phyloP scores from a whole-genome alignment of 441 rosid genomes.

The Adansonia rubrostipa region DNA sequence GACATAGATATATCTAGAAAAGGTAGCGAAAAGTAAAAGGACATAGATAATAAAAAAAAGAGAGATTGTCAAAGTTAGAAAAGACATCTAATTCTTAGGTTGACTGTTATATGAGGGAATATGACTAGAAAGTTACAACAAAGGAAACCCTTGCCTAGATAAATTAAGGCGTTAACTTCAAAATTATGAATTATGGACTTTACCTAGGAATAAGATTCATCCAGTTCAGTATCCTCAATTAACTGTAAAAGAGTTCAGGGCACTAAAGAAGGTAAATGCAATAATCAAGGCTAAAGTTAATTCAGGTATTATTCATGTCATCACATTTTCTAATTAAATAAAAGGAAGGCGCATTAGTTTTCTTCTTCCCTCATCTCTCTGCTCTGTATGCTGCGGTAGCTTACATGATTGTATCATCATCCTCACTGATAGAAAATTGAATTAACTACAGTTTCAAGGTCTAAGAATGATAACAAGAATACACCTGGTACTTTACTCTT shows the following conservation, averaged over 20 bases:
- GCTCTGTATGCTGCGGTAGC: neutral
- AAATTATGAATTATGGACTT: neutral
- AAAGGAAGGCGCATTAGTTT: neutral
- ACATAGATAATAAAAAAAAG: neutral
- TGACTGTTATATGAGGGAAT: neutral
- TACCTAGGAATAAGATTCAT: neutral
- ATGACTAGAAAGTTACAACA: neutral
- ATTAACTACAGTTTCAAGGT: neutral
- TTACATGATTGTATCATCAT: slow-evolving; percentile 10
- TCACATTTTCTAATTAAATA: neutral
- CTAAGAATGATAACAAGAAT: neutral
- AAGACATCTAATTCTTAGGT: neutral
- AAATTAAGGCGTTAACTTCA: neutral
- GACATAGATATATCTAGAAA: neutral
- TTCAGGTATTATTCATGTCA: neutral
- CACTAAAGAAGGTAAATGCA: neutral
- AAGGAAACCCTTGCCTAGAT: neutral
- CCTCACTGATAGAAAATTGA: neutral
- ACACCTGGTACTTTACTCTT: neutral
- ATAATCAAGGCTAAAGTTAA: neutral
- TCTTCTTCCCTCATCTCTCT: neutral
- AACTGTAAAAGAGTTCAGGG: neutral
- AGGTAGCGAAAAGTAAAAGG: neutral
- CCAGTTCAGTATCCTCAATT: neutral
- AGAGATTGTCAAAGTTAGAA: neutral